Conservation (phyloP, 2,329 filamentous ascomycete species). For the Talaromyces sp. region DNA sequence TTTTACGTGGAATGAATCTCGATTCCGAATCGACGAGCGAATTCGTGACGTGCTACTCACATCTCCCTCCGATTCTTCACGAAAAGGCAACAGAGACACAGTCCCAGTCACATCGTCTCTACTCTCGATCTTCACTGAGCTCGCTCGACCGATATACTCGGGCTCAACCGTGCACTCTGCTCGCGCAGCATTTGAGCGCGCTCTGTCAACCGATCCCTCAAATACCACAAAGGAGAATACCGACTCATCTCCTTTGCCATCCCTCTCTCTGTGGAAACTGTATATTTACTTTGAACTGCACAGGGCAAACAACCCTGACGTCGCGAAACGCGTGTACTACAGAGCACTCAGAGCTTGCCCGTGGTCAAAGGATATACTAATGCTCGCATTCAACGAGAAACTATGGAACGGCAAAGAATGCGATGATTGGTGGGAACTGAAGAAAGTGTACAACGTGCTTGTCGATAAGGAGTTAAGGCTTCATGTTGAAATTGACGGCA, state of each 20-base stretch:
- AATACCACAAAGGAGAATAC: slow-evolving; percentile 13
- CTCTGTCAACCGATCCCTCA: slow-evolving; percentile 32
- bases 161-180: slow-evolving; percentile 49
- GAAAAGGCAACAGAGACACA: slow-evolving; percentile 9
- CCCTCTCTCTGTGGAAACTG: slow-evolving; percentile 46
- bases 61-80: slow-evolving; percentile 21
- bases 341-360: slow-evolving; percentile 55
- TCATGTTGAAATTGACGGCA: slow-evolving; percentile 50
- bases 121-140: slow-evolving; percentile 54
- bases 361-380: slow-evolving; percentile 59
- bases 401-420: slow-evolving; percentile 18
- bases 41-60: slow-evolving; percentile 60
- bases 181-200: slow-evolving; percentile 53
- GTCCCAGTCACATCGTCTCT: slow-evolving; percentile 46
- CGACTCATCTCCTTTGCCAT: slow-evolving; percentile 18
- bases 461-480: slow-evolving; percentile 59
- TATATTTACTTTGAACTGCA: slow-evolving; percentile 49
- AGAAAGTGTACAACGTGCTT: slow-evolving; percentile 52
- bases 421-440: slow-evolving; percentile 46
- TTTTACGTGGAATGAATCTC: slow-evolving; percentile 68
- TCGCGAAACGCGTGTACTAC: slow-evolving; percentile 52
- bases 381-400: slow-evolving; percentile 47
- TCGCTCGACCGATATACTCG: slow-evolving; percentile 39
- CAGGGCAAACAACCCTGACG: slow-evolving; percentile 33
- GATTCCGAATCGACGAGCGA: slow-evolving; percentile 70